Base-by-base conservation (phyloP, 2,329 filamentous ascomycete species). In the Aspergillaceae sp. region DNA sequence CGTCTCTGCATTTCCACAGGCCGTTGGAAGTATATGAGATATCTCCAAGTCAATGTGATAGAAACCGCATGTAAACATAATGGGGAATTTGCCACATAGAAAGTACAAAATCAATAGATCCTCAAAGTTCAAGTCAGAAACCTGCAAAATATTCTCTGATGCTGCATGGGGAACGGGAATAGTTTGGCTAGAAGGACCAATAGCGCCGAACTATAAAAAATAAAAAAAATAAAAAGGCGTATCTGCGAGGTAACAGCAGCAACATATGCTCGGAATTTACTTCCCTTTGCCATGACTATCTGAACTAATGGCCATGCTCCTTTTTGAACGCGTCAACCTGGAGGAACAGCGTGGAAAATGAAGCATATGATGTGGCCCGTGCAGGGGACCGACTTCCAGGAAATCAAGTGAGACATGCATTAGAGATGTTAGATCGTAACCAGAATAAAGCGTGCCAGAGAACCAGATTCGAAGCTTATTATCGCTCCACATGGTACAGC, bases 31-130 rank as follows among this genome's bases (percentile, higher is more conserved):
- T 28, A 26, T 38, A 27, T 8, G 26, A 7, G 10, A 19, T 19
- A 19, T 19, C 19, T 38, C 36, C 36, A 38, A 38, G 11, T 9
- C 36, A 28, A 9, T 9, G 27, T 4, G 11, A 28, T 26, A 38
- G 35, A 36, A 19, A 19, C 11, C 19, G 26, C 7, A 2, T 38
- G 5, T 8, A 27, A 9, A 4, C 6, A 9, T 26, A 11, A 27
- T 27, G 19, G 26, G 26, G 5, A 4, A 28, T 52, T 52, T 50
- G 50, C 50, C 50, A 52, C 50, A 41, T 38, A 47, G 36, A 42
- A 45, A 33, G 5, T 29, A 43, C 46, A 44, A 38, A 37, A 29
- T 48, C 44, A 37, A 46, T 52, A 45, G 44, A 48, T 42, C 43
- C 29, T 45, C 4, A 40, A 41, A 19, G 46, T 29, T 29, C 36